These are phyloP conservation scores for Podosphaera xanthii DNA, from an alignment of 2,329 filamentous ascomycete species.

Conservation along the genomic window DNA sequence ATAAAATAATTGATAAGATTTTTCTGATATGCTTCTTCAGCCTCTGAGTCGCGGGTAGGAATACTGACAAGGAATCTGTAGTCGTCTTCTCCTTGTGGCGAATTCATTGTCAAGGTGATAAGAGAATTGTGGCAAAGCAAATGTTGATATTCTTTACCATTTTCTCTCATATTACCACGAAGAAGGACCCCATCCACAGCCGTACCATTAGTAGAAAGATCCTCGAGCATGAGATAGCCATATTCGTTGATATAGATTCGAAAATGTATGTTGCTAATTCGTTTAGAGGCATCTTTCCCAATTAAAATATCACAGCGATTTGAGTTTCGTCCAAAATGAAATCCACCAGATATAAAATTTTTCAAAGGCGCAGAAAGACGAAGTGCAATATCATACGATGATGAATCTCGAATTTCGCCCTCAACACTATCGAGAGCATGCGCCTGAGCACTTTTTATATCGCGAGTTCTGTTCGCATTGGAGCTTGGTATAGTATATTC, in stretches of 20 bases:
- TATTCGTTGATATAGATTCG: slow-evolving; percentile 77
- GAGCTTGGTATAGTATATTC: slow-evolving; percentile 36
- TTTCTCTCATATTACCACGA: slow-evolving; percentile 24
- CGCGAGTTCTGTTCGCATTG: neutral
- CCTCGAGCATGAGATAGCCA: slow-evolving; percentile 75
- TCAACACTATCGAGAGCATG: slow-evolving; percentile 6
- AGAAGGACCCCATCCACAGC: slow-evolving; percentile 56
- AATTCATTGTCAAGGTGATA: slow-evolving; percentile 14
- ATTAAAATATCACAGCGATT: slow-evolving; percentile 49
- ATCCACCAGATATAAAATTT: slow-evolving; percentile 41
- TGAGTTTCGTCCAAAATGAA: slow-evolving; percentile 64
- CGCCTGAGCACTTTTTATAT: slow-evolving; percentile 18
- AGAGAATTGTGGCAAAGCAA: slow-evolving; percentile 15
- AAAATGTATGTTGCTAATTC: slow-evolving; percentile 89
- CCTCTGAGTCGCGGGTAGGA: slow-evolving; percentile 46
- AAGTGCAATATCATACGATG: slow-evolving; percentile 43
- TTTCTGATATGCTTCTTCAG: slow-evolving; percentile 38
- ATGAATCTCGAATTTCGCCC: slow-evolving; percentile 9
- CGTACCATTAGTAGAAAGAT: slow-evolving; percentile 90
- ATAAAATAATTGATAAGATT: slow-evolving; percentile 49
- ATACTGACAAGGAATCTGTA: slow-evolving; percentile 68
- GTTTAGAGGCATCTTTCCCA: slow-evolving; percentile 38
- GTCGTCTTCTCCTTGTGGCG: slow-evolving; percentile 24
- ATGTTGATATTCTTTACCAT: slow-evolving; percentile 18
- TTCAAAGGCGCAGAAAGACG: slow-evolving; percentile 54